Conservation (phyloP, 2,329 filamentous ascomycete genomes). For the Fusarium brachygibbosum region DNA sequence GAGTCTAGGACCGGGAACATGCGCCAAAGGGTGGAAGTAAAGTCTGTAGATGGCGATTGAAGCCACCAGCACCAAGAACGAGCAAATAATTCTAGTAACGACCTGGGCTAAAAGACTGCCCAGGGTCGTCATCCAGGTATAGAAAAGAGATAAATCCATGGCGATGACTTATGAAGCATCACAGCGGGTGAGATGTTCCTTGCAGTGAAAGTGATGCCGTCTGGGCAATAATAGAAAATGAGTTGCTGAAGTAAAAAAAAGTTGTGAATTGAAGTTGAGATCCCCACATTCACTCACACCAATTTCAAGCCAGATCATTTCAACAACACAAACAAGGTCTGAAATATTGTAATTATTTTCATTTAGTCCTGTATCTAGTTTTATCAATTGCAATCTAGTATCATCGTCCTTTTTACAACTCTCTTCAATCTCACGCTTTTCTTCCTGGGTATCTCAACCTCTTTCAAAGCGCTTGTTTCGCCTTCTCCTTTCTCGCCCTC, state of each 20-base stretch:
- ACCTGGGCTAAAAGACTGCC: background rate
- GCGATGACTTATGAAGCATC: slow-evolving; percentile 22
- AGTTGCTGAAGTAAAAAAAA: slow-evolving; percentile 17
- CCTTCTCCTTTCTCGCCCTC: slow-evolving; percentile 40
- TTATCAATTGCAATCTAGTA: background rate
- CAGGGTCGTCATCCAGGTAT: slow-evolving; percentile 13
- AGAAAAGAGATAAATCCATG: slow-evolving; percentile 25
- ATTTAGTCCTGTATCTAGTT: background rate
- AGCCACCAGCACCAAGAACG: slow-evolving; percentile 32
- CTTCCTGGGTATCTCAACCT: background rate
- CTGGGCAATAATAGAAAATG: no score
- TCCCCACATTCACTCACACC: slow-evolving; percentile 18
- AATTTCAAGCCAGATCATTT: background rate
- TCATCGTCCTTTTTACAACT: background rate
- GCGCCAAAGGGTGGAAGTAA: slow-evolving; percentile 59
- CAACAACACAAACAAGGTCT: background rate
- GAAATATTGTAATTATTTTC: background rate
- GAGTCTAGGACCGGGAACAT: slow-evolving; percentile 61
- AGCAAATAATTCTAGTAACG: slow-evolving; percentile 6
- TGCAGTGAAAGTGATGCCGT: background rate
- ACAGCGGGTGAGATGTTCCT: no score
- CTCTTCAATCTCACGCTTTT: background rate
- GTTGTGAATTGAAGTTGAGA: background rate
- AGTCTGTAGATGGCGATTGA: slow-evolving; percentile 56
- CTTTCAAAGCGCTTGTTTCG: slow-evolving; percentile 9